These are phyloP conservation scores for Puccinia triticina DNA, from an alignment of 1,284 basidiomycete species.

Conservation along the genomic window DNA sequence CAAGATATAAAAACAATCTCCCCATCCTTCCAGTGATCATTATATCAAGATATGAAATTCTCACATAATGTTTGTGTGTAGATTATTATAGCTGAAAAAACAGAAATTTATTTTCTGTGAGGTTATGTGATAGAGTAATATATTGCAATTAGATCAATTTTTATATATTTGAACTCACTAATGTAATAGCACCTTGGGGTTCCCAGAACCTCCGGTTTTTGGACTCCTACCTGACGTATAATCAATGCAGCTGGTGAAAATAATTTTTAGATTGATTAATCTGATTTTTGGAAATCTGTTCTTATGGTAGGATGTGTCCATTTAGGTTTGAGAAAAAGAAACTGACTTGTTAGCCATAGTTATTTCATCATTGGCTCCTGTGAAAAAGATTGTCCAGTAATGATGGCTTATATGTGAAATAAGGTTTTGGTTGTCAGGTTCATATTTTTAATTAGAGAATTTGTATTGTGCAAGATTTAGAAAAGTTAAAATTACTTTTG, in stretches of 20 bases:
- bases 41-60: too few species aligned
- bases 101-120: too few species aligned
- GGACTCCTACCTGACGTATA: conserved; percentile 38
- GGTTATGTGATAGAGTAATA: too few species aligned
- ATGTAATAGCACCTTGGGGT: conserved; percentile 21
- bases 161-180: conserved; percentile 8
- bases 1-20: too few species aligned
- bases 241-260: conserved; percentile 33
- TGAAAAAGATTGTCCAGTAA: conserved; percentile 26
- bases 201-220: conserved; percentile 15
- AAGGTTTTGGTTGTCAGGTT: not conserved
- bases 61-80: not conserved
- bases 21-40: too few species aligned
- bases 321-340: not conserved
- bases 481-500: not conserved
- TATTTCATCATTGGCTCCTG: conserved; percentile 24
- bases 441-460: not conserved
- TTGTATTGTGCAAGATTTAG: too few species aligned
- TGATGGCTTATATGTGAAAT: too few species aligned
- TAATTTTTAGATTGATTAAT: too few species aligned
- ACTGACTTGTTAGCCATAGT: conserved; percentile 26
- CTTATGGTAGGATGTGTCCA: too few species aligned
- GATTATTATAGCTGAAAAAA: conserved; percentile 34
- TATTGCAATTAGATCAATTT: too few species aligned
- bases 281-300: not conserved